Conservation (phyloP, 768 basidiomycete genomes). For the Leccinum incarnatum region DNA sequence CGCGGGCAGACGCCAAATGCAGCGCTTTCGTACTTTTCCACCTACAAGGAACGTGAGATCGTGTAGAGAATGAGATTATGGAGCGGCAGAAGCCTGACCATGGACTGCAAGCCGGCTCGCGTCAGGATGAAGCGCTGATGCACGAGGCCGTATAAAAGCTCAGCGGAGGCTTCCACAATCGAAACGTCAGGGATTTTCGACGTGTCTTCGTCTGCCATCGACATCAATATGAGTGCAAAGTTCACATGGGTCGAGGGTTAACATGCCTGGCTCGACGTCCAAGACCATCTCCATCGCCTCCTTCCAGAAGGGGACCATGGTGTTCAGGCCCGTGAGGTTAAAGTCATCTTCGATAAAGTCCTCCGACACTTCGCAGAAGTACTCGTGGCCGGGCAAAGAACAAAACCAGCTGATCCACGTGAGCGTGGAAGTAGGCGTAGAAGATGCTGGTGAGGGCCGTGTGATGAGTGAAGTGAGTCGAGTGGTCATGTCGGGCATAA, state of each 20-base stretch:
- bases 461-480: slow-evolving; percentile 17
- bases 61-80: slow-evolving; percentile 10
- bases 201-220: slow-evolving; percentile 75
- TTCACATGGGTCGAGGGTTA: slow-evolving; percentile 12
- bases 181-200: slow-evolving; percentile 97
- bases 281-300: slow-evolving; percentile 99
- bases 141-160: slow-evolving; percentile 94
- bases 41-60: slow-evolving; percentile 44
- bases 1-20: slow-evolving; percentile 94
- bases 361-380: slow-evolving; percentile 97
- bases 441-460: slow-evolving; percentile 57
- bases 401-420: slow-evolving; percentile 99
- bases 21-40: slow-evolving; percentile 91
- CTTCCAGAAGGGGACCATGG: slow-evolving; percentile 99
- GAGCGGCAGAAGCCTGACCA: slow-evolving; percentile 53
- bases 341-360: slow-evolving; percentile 99
- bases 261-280: slow-evolving; percentile 96
- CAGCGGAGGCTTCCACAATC: slow-evolving; percentile 96
- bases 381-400: slow-evolving; percentile 92
- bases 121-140: slow-evolving; percentile 98
- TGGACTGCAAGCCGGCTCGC: slow-evolving; percentile 87
- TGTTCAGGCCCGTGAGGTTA: slow-evolving; percentile 94
- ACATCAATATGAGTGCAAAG: slow-evolving; percentile 10
- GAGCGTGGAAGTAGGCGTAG: slow-evolving; percentile 85
- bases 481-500: slow-evolving; percentile 8